These are phyloP conservation scores for Pseudoneurospora amorphoporcata DNA, from an alignment of 495 filamentous ascomycete genomes.

Conservation along the genomic window DNA sequence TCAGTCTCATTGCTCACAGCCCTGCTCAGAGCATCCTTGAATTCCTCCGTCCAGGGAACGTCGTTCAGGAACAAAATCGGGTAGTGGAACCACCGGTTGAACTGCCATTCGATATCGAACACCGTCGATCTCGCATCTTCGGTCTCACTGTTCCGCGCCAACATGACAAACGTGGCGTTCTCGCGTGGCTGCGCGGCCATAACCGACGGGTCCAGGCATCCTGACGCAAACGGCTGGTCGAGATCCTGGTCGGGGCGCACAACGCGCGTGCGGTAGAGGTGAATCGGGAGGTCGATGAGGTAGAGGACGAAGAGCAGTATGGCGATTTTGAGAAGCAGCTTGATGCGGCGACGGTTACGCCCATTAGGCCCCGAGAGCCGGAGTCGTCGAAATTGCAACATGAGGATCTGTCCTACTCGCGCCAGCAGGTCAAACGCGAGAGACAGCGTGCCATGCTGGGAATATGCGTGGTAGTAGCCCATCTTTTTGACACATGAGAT, in stretches of 20 bases:
- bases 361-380: not conserved
- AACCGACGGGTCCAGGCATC: conserved; percentile 30
- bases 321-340: not conserved
- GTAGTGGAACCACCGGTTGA: conserved; percentile 96
- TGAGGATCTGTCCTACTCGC: not conserved
- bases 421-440: not conserved
- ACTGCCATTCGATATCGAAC: conserved; percentile 88
- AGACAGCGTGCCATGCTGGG: not conserved
- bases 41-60: conserved; percentile 73
- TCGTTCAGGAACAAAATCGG: conserved; percentile 97
- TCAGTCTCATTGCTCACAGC: conserved; percentile 59
- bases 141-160: conserved; percentile 86
- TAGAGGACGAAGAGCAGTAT: not conserved
- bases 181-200: conserved; percentile 51
- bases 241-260: conserved; percentile 24
- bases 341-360: not conserved
- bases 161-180: conserved; percentile 87
- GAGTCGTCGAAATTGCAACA: not conserved
- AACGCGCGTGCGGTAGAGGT: conserved; percentile 20
- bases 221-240: conserved; percentile 33
- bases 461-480: not conserved
- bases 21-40: conserved; percentile 72
- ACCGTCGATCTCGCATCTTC: conserved; percentile 84
- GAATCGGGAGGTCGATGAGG: conserved; percentile 23
- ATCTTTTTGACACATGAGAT: not conserved